Base-by-base conservation (phyloP, 2,329 filamentous ascomycete genomes). In the Penicillium sp. region DNA sequence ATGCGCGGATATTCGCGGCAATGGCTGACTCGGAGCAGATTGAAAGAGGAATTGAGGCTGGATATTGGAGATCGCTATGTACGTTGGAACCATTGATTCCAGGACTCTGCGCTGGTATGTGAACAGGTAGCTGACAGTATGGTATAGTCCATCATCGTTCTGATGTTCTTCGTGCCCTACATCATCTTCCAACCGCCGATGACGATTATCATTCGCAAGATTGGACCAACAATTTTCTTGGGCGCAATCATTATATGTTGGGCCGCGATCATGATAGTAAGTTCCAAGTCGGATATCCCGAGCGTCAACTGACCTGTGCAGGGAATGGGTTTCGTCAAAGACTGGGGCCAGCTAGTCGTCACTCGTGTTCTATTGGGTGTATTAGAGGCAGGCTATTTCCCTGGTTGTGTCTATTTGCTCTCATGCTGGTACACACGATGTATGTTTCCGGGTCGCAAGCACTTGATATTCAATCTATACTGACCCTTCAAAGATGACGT, bases 361-460 rank as follows among this genome's bases (percentile, higher is more conserved):
- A 53, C 64, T 27, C 67, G 67, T 32, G 54, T 67, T 4, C 52
- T 71, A 6, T 60, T 70, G 1, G 69, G 66, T 46, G 27, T 66
- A n/a, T 31, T 70, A 13, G 68, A 71, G 49, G 68, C 67, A 29
- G 77, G 87, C 0, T 90, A 88, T 72, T 91, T 90, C 71, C 87
- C 87, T 0, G 83, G 83, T 48, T 87, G 83, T 47, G 86, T 89
- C 0, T 91, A 90, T 65, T 75, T 91, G 5, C 80, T 91, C n/a
- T 87, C 83, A 56, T 89, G 86, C 34, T 91, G 87, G 87, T 90
- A 89, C 66, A 86, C 85, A 0, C 61, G 72, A 54, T 71, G 67
- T 70, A 53, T 59, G 66, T 60, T 10, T 11, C 16, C 13, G 4
- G 5, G 16, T 7, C 13, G 8, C 5, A 5, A 2, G 24, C 11